Base-by-base conservation (phyloP, 352 stramenopile genomes). In the Phytopythium boreale region DNA sequence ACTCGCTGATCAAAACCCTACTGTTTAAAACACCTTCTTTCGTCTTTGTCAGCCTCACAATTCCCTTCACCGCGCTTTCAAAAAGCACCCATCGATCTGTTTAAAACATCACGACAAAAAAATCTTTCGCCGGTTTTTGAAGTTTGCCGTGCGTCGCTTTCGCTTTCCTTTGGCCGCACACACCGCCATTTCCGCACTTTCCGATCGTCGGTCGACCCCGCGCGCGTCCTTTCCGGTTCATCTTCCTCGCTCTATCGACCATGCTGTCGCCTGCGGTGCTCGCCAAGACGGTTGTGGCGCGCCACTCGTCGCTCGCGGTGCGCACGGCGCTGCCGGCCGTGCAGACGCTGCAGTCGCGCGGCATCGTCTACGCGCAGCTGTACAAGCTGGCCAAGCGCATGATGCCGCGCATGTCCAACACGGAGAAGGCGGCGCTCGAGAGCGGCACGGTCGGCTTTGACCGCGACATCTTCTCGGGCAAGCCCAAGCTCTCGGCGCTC, bases 391-490 rank as follows among this genome's bases (percentile, higher is more conserved):
- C 95, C 9, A 97, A 97, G 79, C 87, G 92, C 56, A 96, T 98
- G 72, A 98, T 98, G 93, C 95, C 95, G 61, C 82, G 92, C 62
- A 98, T 98, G 82, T 97, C 87, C 17, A 89, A 97, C 74, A 98
- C 95, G 36, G 95, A 98, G 71, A 96, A 98, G 74, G 95, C 97
- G 61, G 95, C 95, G 56, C 79, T 98, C 37, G 94, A 97, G 56
- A 97, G 90, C 77, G 95, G 95, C 60, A 98, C 95, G 8, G 97
- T 98, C 66, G 95, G 94, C 56, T 99, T 99, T 74, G 97, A 99
- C 74, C 90, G 95, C 60, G 96, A 99, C 63, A 98, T 99, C 64
- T 99, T 99, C 77, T 93, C 87, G 39, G 97, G 97, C 52, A 93
- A 80, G 46, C 96, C 97, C 14, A 89, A 82, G 37, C 82, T 99